A percentile compares a stretch with the other conserved stretches of the same genome.
These are phyloP conservation scores for Lachnellula hyalina DNA, from an alignment of 2,329 filamentous ascomycete species.

Conservation along the genomic window DNA sequence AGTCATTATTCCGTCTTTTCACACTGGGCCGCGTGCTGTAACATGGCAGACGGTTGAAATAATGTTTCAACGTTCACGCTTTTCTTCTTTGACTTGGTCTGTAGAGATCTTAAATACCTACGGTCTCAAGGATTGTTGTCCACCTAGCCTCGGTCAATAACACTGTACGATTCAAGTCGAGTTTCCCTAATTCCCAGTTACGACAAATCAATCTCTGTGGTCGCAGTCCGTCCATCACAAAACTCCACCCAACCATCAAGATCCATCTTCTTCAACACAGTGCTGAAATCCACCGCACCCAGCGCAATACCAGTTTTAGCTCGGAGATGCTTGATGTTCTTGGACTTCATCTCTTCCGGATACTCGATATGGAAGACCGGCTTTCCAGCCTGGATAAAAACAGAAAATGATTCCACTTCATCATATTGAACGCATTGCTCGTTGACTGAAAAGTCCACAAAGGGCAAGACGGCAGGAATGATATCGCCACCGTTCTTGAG, in stretches of 20 bases:
- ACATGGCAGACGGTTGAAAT: too few species aligned
- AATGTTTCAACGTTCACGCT: too few species aligned
- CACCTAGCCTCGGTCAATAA: too few species aligned
- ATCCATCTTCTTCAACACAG: conserved; percentile 6
- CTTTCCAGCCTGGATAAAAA: conserved; percentile 55
- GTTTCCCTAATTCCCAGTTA: too few species aligned
- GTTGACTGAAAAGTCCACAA: conserved; percentile 62
- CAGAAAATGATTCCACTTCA: conserved; percentile 53
- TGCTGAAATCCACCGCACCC: conserved; percentile 2
- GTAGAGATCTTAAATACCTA: too few species aligned
- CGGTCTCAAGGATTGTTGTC: too few species aligned
- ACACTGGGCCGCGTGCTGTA: too few species aligned
- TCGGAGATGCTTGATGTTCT: background rate
- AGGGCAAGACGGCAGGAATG: conserved; percentile 41
- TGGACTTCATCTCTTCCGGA: conserved; percentile 35
- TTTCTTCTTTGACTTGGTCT: too few species aligned
- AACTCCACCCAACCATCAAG: background rate
- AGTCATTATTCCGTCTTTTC: too few species aligned
- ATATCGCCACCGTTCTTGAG: conserved; percentile 64
- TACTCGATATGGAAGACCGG: conserved; percentile 72
- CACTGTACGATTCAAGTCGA: too few species aligned
- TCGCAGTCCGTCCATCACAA: too few species aligned
- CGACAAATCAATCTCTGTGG: too few species aligned
- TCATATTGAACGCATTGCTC: conserved; percentile 59
- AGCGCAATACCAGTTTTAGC: background rate